phyloP scores from a whole-genome alignment of 2,329 filamentous ascomycete species.

The Herpotrichia juniperi region DNA sequence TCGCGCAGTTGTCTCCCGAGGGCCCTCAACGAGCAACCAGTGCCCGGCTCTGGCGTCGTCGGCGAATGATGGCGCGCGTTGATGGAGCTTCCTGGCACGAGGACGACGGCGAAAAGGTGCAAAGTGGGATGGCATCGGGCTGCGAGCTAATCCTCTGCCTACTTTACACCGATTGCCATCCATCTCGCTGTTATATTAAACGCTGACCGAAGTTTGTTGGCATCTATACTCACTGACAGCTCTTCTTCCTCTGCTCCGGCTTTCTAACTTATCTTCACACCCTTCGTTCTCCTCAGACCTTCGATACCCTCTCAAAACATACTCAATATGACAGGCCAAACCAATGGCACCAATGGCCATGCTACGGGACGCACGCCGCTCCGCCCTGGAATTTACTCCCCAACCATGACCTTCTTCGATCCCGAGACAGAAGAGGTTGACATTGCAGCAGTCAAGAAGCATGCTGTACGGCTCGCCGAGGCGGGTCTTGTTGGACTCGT shows the following conservation, averaged over 20 bases:
- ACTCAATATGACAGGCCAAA: constrained; percentile 24
- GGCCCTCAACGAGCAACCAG: constrained; percentile 20
- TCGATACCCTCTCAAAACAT: background rate
- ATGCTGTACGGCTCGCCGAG: constrained; percentile 77
- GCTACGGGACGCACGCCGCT: constrained; percentile 61
- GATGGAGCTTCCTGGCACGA: constrained; percentile 28
- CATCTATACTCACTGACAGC: constrained; percentile 18
- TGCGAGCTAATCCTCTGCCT: constrained; percentile 36
- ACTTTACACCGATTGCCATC: constrained; percentile 40
- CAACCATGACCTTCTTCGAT: constrained; percentile 91
- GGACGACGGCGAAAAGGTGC: constrained; percentile 17
- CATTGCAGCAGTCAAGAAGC: constrained; percentile 77
- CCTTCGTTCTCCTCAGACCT: constrained; percentile 5
- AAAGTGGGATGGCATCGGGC: constrained; percentile 39
- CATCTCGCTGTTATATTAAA: constrained; percentile 46
- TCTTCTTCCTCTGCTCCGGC: constrained; percentile 21
- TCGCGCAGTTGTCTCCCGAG: constrained; percentile 41
- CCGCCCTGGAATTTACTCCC: constrained; percentile 83
- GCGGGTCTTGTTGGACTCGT: constrained; percentile 82
- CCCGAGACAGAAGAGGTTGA: constrained; percentile 84
- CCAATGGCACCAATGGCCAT: constrained; percentile 43
- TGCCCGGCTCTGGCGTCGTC: constrained; percentile 17
- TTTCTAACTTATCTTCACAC: constrained; percentile 6
- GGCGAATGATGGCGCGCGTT: constrained; percentile 35
- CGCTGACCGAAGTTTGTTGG: constrained; percentile 37